These are phyloP conservation scores for Neonothopanus nambi DNA, from an alignment of 1,284 basidiomycete genomes.

Conservation along the genomic window DNA sequence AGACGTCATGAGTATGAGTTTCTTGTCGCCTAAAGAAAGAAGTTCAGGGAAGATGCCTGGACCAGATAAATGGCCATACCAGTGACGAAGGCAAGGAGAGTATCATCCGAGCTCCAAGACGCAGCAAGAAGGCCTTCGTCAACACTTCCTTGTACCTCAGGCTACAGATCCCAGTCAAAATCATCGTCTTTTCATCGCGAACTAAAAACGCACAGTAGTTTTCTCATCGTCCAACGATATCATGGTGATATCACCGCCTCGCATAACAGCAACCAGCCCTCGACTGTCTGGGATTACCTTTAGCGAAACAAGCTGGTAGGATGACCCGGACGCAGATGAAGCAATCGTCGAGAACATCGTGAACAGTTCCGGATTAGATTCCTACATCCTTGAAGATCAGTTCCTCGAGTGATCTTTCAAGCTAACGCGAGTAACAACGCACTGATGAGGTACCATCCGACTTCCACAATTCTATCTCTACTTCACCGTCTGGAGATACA, in stretches of 20 bases:
- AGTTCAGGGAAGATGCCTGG: background rate
- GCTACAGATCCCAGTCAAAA: constrained; percentile 34
- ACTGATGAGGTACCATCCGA: constrained; percentile 28
- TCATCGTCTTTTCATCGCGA: background rate
- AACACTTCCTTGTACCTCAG: constrained; percentile 83
- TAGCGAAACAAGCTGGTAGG: constrained; percentile 57
- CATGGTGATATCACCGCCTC: constrained; percentile 79
- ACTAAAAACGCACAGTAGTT: constrained; percentile 35
- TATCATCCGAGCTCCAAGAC: constrained; percentile 90
- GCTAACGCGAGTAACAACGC: constrained; percentile 11
- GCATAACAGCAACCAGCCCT: constrained; percentile 62
- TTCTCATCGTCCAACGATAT: constrained; percentile 58
- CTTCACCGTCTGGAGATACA: constrained; percentile 46
- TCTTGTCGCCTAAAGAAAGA: constrained; percentile 59
- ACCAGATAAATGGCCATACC: constrained; percentile 42
- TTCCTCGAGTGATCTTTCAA: background rate
- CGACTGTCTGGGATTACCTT: constrained; percentile 68
- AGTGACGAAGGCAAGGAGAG: constrained; percentile 78
- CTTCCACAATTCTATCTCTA: constrained; percentile 64
- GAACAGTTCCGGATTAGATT: constrained; percentile 19
- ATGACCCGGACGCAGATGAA: constrained; percentile 22
- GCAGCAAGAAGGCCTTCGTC: constrained; percentile 85
- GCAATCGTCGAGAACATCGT: constrained; percentile 37
- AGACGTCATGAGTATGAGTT: constrained; percentile 87
- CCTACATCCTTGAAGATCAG: background rate